Conservation (phyloP, 176 grass and related monocot genomes). For the Poa pratensis region DNA sequence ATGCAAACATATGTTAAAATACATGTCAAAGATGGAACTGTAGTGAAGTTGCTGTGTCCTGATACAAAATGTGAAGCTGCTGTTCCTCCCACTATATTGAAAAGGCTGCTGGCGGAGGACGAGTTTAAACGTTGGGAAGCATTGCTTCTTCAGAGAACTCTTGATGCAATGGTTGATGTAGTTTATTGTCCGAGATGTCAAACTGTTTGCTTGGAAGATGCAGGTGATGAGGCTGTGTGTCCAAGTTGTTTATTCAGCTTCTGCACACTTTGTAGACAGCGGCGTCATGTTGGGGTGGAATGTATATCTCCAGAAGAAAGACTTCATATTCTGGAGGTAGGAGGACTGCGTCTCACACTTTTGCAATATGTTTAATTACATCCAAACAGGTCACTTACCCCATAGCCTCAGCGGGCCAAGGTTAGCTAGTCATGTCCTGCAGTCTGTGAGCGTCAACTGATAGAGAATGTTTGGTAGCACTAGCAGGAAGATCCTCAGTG, state of each 20-base stretch:
- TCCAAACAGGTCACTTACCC: not conserved
- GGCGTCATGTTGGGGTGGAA: constrained; percentile 68
- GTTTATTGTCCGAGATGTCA: constrained; percentile 81
- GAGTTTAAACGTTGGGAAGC: constrained; percentile 75
- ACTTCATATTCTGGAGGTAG: constrained; percentile 70
- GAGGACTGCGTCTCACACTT: not conserved
- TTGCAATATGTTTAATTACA: not conserved
- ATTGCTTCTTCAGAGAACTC: constrained; percentile 71
- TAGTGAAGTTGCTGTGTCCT: constrained; percentile 71
- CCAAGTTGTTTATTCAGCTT: constrained; percentile 86
- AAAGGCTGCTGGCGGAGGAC: constrained; percentile 61
- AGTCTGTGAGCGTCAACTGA: not conserved
- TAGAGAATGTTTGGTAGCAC: constrained; percentile 15
- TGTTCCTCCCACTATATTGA: constrained; percentile 70
- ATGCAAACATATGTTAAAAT: constrained; percentile 74
- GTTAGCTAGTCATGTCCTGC: not conserved
- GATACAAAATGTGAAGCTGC: constrained; percentile 59
- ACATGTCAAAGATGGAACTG: constrained; percentile 71
- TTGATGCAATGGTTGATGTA: constrained; percentile 77
- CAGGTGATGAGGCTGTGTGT: constrained; percentile 68
- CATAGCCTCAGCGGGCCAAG: not conserved
- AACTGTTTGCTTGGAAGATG: constrained; percentile 79
- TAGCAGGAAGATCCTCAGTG: constrained; percentile 16
- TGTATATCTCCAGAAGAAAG: constrained; percentile 65
- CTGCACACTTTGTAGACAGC: constrained; percentile 73